phyloP scores from a whole-genome alignment of 331 rosid genomes.

The Quercus lobata region DNA sequence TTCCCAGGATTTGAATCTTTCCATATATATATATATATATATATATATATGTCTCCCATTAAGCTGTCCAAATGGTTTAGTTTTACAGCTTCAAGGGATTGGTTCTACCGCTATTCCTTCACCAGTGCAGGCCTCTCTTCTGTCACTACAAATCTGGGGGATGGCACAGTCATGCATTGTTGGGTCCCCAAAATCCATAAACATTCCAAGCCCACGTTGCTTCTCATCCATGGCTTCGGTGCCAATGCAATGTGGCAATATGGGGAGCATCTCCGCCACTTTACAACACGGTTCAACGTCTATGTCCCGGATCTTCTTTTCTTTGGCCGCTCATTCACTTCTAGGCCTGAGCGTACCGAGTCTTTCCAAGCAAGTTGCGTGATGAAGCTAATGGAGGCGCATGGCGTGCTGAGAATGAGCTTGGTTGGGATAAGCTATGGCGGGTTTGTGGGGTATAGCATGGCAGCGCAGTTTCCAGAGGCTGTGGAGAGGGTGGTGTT shows the following conservation, averaged over 20 bases:
- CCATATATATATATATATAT: too few species aligned
- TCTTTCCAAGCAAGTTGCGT: conserved; percentile 55
- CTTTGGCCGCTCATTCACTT: conserved; percentile 59
- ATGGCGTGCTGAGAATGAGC: conserved; percentile 41
- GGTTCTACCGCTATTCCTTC: conserved; percentile 54
- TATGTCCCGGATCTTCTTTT: conserved; percentile 73
- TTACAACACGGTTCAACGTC: conserved; percentile 42
- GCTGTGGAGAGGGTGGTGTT: conserved; percentile 51
- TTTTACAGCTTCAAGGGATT: conserved; percentile 52
- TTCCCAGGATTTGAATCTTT: neutral
- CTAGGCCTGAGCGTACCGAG: conserved; percentile 48
- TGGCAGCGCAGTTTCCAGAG: conserved; percentile 53
- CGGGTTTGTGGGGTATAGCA: conserved; percentile 61
- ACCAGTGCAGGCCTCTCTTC: conserved; percentile 57
- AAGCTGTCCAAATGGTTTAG: conserved; percentile 41
- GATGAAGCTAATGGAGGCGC: conserved; percentile 46
- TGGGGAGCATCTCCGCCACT: conserved; percentile 47
- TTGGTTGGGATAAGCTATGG: conserved; percentile 82
- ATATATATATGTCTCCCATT: conserved; percentile 9
- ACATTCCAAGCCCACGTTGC: conserved; percentile 40
- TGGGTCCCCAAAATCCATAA: conserved; percentile 57
- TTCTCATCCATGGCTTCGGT: conserved; percentile 71
- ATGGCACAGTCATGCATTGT: conserved; percentile 65
- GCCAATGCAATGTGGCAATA: conserved; percentile 88
- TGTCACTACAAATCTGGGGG: conserved; percentile 38